Evolutionary conservation across 495 filamentous ascomycete species (phyloP), one percentile per base, ranked within the genome.

Genomic region (Halenospora varia): DNA sequence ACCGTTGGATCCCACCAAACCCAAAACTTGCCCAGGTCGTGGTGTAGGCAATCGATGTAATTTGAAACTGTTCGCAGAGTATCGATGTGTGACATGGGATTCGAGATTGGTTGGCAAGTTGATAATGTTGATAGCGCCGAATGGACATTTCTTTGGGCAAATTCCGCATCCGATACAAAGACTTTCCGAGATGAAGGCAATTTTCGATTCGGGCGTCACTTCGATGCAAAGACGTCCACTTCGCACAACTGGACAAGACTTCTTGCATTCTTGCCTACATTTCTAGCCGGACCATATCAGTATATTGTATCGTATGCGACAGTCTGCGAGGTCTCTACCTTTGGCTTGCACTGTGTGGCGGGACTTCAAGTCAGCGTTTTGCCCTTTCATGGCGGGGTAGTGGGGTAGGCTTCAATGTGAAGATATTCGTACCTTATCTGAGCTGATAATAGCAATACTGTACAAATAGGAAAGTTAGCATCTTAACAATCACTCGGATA

Each of bases 1-100:
- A 88, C 94, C 94, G 84, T 98, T 97, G 52, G 93, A 97, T 67
- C 94, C 94, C 18, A 98, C 94, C 45, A 98, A 82, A 73, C 94
- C 94, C 20, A 98, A 77, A n/a, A 98, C 95, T 65, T 96, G 91
- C 24, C 95, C 95, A 25, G 94, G 94, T 42, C 94, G 84, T 45
- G 94, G 94, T 76, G 92, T 96, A 25, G 94, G 94, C 62, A 98
- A 82, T 63, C 94, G 82, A 73, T 98, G 94, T 57, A 98, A 86
- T 80, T 98, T 98, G 82, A 98, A 98, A 77, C 92, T 97, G 79
- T 98, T 98, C 64, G 94, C 93, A 11, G 92, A 93, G 74, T 98
- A 98, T 72, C 95, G 89, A 71, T 98, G 94, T 58, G 94, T 97
- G 64, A 98, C 92, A 68, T 97, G 88, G 56, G 86, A 92, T 72